Base-by-base conservation (phyloP, 768 basidiomycete genomes). In the Tubosaeta sp. region DNA sequence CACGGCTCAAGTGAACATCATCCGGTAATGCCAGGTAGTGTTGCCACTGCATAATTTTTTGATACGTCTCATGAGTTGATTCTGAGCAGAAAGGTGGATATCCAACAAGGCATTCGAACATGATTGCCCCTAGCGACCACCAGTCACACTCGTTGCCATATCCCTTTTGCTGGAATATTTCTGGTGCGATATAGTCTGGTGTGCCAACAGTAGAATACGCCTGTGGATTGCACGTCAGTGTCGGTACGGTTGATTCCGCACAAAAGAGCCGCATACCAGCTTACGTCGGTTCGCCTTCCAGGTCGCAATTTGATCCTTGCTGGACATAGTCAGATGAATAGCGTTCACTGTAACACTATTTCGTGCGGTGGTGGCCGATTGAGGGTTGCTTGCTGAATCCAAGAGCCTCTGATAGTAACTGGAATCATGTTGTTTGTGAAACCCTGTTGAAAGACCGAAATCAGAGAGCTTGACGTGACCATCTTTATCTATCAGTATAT, bases 281-380 rank as follows among this genome's bases (percentile, higher is more conserved):
- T 97, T 98, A 61, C 96, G 78, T 44, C 96, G 81, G 69, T 98
- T 99, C 12, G 94, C 95, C 69, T 97, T 98, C 96, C 95, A 99
- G 0, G 96, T 98, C 31, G 92, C 92, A 54, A 98, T 97, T 63
- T 87, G 83, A 63, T 92, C 89, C 67, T 91, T 94, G 64, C 81
- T 90, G 30, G 89, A 83, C 83, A 98, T 95, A 0, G 95, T 97
- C 51, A 98, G 70, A 62, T 98, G 91, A 63, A 98, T 99, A 11
- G 94, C 86, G 67, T 97, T 96, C 59, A 98, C 91, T 86, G 90
- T 90, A 36, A 97, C 94, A 57, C 91, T 94, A 69, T 99, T 98
- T 61, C 95, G 76, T 2, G 87, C 65, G 25, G 74, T 52, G 3
- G 70, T 68, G 5, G 73, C 70, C 42, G 77, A 68, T 32, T 73